Evolutionary conservation across 805 yeast genomes (phyloP).

Genomic region (Diddensiella santjacobensis): DNA sequence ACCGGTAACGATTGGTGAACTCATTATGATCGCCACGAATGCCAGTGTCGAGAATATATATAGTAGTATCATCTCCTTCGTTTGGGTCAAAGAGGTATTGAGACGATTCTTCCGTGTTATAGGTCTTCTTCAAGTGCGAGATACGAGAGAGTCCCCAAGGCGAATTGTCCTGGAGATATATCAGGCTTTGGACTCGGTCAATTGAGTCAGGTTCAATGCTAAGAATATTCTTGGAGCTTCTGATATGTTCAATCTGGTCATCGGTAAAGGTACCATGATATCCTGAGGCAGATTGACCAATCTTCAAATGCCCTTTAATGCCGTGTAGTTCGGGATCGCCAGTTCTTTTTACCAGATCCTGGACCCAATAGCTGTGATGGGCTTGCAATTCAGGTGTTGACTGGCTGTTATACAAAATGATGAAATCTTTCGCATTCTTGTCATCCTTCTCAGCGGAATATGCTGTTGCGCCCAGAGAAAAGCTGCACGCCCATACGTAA

Average conservation of each 20-base stretch:
- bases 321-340: constrained; percentile 13
- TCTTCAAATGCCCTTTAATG: constrained; percentile 18
- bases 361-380: constrained; percentile 18
- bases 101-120: constrained; percentile 66
- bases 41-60: constrained; percentile 91
- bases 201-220: constrained; percentile 68
- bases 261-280: constrained; percentile 46
- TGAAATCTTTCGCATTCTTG: constrained; percentile 11
- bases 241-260: constrained; percentile 42
- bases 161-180: constrained; percentile 67
- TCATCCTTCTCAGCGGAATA: background rate
- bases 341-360: constrained; percentile 4
- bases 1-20: constrained; percentile 76
- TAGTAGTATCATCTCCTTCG: constrained; percentile 80
- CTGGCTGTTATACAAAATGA: constrained; percentile 16
- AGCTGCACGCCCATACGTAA: no score
- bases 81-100: constrained; percentile 60
- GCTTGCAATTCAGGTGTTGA: background rate
- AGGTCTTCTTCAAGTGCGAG: constrained; percentile 67
- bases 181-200: constrained; percentile 60
- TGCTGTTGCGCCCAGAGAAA: no score
- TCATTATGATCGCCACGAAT: constrained; percentile 69
- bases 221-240: constrained; percentile 48
- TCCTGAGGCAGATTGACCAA: constrained; percentile 38
- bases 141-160: constrained; percentile 95